A percentile compares a stretch with the other conserved stretches of the same genome.
These are phyloP conservation scores for Neofusicoccum ribis DNA, from an alignment of 2,329 filamentous ascomycete genomes.

Conservation along the genomic window DNA sequence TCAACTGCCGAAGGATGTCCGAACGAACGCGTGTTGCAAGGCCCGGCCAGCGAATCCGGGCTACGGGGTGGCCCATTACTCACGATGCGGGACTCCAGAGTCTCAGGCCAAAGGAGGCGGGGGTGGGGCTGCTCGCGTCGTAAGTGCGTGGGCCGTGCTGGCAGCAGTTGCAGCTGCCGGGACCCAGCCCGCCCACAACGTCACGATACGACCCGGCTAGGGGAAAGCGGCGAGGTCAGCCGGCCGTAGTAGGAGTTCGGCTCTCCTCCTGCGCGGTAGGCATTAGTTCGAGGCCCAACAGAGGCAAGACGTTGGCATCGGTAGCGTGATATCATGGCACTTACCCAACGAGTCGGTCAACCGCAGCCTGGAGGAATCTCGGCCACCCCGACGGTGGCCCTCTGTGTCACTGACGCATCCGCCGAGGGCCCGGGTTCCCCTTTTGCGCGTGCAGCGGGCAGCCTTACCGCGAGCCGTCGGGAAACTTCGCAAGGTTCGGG, in stretches of 20 bases:
- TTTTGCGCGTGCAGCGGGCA: neutral
- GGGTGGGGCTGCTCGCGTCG: neutral
- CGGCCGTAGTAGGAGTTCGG: no score
- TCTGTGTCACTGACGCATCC: neutral
- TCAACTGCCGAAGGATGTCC: neutral
- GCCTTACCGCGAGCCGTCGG: neutral
- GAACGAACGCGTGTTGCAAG: neutral
- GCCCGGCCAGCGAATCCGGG: neutral
- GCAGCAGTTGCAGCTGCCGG: no score
- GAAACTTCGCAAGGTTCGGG: neutral
- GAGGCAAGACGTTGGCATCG: neutral
- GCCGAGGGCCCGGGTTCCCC: neutral
- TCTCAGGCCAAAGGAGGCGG: neutral
- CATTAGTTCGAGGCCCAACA: neutral
- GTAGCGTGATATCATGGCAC: neutral
- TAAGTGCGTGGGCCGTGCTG: no score
- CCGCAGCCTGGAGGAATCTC: neutral
- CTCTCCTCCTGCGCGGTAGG: neutral
- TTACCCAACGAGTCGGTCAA: neutral
- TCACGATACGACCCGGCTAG: neutral
- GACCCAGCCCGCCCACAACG: neutral
- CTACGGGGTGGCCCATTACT: neutral
- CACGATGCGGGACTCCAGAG: neutral
- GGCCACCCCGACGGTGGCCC: neutral
- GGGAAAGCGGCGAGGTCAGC: neutral